Percentiles rank a stretch among this genome's conserved stretches.
These are phyloP conservation scores for Ascochyta lentis DNA, from an alignment of 2,329 filamentous ascomycete genomes.

Conservation along the genomic window DNA sequence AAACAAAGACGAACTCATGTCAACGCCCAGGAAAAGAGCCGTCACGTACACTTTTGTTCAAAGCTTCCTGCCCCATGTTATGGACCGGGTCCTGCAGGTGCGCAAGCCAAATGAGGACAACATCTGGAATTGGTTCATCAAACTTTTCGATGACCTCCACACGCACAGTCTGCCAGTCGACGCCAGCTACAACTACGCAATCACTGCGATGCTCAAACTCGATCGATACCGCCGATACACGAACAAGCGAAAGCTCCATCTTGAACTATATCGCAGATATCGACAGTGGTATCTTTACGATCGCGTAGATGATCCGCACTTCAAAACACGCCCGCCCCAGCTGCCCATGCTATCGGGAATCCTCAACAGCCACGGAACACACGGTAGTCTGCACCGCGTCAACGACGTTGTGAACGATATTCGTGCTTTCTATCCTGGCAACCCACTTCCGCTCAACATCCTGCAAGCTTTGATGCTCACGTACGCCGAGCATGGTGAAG, in stretches of 20 bases:
- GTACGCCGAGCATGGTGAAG: conserved; percentile 46
- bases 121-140: conserved; percentile 35
- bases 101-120: conserved; percentile 31
- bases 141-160: conserved; percentile 34
- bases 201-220: conserved; percentile 33
- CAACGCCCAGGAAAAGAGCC: conserved; percentile 15
- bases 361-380: conserved; percentile 32
- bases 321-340: neutral
- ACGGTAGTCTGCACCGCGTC: conserved; percentile 28
- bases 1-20: conserved; percentile 31
- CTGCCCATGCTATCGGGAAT: conserved; percentile 32
- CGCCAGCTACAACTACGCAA: conserved; percentile 37
- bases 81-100: conserved; percentile 31
- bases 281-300: conserved; percentile 26
- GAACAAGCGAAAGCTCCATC: conserved; percentile 34
- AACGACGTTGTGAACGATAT: conserved; percentile 34
- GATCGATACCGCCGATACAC: conserved; percentile 38
- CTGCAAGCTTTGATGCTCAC: conserved; percentile 32
- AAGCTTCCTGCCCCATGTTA: conserved; percentile 39
- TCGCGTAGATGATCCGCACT: conserved; percentile 7
- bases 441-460: conserved; percentile 25
- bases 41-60: conserved; percentile 27
- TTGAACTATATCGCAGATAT: conserved; percentile 37
- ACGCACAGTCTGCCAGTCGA: conserved; percentile 25
- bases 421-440: conserved; percentile 30